Conservation (phyloP, 768 basidiomycete genomes). For the Sarcomyxa edulis region DNA sequence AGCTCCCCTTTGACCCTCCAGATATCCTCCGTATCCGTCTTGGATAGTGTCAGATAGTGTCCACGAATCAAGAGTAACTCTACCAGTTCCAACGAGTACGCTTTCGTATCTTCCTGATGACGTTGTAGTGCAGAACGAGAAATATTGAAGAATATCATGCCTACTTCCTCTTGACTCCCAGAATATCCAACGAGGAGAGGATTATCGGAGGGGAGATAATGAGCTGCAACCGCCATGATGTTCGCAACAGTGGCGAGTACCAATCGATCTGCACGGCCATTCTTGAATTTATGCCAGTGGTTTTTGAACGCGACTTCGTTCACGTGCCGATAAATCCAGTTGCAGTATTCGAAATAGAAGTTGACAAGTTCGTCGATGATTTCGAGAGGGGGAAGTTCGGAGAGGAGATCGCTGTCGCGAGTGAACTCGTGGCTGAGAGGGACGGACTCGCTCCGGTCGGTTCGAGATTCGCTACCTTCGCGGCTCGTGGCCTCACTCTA, state of each 20-base stretch:
- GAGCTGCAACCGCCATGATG: slow-evolving; percentile 67
- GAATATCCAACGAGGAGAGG: slow-evolving; percentile 46
- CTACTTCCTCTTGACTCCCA: slow-evolving; percentile 54
- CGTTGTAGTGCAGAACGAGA: slow-evolving; percentile 63
- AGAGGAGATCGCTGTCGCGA: slow-evolving; percentile 68
- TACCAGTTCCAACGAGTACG: slow-evolving; percentile 66
- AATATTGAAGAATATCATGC: slow-evolving; percentile 62
- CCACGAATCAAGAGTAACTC: slow-evolving; percentile 66
- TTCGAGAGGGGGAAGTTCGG: slow-evolving; percentile 56
- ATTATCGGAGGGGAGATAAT: slow-evolving; percentile 66
- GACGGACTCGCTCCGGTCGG: no score
- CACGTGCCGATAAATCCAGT: slow-evolving; percentile 81
- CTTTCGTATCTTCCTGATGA: slow-evolving; percentile 50
- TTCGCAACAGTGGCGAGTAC: slow-evolving; percentile 66
- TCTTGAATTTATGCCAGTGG: slow-evolving; percentile 73
- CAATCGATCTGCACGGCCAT: slow-evolving; percentile 58
- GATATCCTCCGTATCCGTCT: slow-evolving; percentile 74
- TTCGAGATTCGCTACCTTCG: slow-evolving; percentile 46
- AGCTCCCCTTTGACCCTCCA: slow-evolving; percentile 74
- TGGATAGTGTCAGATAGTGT: slow-evolving; percentile 70
- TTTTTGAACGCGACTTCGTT: slow-evolving; percentile 54
- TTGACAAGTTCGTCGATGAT: slow-evolving; percentile 66
- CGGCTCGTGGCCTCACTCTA: slow-evolving; percentile 47
- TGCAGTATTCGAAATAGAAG: slow-evolving; percentile 82
- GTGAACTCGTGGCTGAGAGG: slow-evolving; percentile 34